phyloP scores from a whole-genome alignment of 1,284 basidiomycete genomes.

The Ceratorhiza oryzae-sativae region DNA sequence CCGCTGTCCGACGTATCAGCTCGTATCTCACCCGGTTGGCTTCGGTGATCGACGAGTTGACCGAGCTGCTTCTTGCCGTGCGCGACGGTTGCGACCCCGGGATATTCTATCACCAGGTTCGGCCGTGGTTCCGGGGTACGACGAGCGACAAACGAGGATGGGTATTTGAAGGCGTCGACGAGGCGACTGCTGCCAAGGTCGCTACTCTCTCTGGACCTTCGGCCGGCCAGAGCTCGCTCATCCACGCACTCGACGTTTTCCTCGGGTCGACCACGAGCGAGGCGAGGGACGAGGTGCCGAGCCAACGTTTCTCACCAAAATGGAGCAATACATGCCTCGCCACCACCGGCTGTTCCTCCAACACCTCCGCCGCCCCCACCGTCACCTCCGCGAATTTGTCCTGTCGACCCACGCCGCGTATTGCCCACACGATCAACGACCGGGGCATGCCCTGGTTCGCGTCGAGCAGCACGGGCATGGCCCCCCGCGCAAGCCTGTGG shows the following conservation, averaged over 20 bases:
- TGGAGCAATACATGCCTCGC: slow-evolving; percentile 90
- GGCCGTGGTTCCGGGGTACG: slow-evolving; percentile 92
- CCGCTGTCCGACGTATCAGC: slow-evolving; percentile 77
- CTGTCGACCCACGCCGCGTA: slow-evolving; percentile 35
- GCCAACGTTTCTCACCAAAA: slow-evolving; percentile 72
- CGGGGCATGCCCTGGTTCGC: slow-evolving; percentile 48
- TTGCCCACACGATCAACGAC: slow-evolving; percentile 14
- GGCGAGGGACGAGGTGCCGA: slow-evolving; percentile 51
- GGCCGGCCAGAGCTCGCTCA: slow-evolving; percentile 83
- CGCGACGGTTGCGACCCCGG: slow-evolving; percentile 78
- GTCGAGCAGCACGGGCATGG: slow-evolving; percentile 48
- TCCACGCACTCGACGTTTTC: slow-evolving; percentile 79
- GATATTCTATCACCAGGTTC: slow-evolving; percentile 82
- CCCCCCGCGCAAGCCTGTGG: slow-evolving; percentile 29
- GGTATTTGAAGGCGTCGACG: slow-evolving; percentile 80
- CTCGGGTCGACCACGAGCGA: slow-evolving; percentile 78
- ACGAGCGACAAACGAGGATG: slow-evolving; percentile 76
- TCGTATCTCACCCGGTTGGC: slow-evolving; percentile 73
- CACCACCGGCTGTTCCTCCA: slow-evolving; percentile 88
- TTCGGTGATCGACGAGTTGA: slow-evolving; percentile 70
- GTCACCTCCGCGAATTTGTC: slow-evolving; percentile 65
- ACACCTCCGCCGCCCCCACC: slow-evolving; percentile 72
- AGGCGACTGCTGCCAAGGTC: slow-evolving; percentile 56
- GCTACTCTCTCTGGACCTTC: slow-evolving; percentile 82
- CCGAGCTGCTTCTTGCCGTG: slow-evolving; percentile 67